These are phyloP conservation scores for Leavenworthia alabamica DNA, from an alignment of 345 rosid genomes.

Conservation along the genomic window DNA sequence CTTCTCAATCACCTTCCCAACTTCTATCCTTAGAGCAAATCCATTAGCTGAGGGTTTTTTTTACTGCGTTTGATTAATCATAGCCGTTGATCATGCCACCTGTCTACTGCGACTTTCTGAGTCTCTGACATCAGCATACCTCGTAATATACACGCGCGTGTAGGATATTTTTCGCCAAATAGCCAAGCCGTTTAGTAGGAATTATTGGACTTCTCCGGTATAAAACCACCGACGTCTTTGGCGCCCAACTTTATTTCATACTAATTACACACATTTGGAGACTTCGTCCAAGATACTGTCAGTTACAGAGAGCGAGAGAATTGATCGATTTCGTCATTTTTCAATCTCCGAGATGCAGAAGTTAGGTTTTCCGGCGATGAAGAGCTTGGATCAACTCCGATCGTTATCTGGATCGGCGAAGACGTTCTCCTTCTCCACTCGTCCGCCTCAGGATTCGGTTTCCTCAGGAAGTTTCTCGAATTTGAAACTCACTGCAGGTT, in stretches of 20 bases:
- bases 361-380: slow-evolving; percentile 61
- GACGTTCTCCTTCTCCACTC: slow-evolving; percentile 46
- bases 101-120: background rate
- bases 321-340: background rate
- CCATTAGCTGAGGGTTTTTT: no score
- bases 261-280: background rate
- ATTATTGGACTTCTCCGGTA: background rate
- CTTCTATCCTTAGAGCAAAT: no score
- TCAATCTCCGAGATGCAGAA: slow-evolving; percentile 50
- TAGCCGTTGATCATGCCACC: background rate
- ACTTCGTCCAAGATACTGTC: background rate
- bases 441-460: slow-evolving; percentile 44
- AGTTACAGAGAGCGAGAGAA: background rate
- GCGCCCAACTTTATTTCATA: slow-evolving; percentile 2
- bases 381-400: slow-evolving; percentile 57
- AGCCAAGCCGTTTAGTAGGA: background rate
- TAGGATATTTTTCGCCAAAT: background rate
- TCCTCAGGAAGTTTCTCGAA: slow-evolving; percentile 65
- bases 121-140: background rate
- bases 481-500: slow-evolving; percentile 87
- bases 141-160: background rate
- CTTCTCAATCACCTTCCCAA: no score
- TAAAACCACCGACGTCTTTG: background rate
- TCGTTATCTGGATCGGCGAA: slow-evolving; percentile 49
- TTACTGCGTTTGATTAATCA: background rate